Conservation (phyloP, 345 rosid species). For the Sisymbrium irio region DNA sequence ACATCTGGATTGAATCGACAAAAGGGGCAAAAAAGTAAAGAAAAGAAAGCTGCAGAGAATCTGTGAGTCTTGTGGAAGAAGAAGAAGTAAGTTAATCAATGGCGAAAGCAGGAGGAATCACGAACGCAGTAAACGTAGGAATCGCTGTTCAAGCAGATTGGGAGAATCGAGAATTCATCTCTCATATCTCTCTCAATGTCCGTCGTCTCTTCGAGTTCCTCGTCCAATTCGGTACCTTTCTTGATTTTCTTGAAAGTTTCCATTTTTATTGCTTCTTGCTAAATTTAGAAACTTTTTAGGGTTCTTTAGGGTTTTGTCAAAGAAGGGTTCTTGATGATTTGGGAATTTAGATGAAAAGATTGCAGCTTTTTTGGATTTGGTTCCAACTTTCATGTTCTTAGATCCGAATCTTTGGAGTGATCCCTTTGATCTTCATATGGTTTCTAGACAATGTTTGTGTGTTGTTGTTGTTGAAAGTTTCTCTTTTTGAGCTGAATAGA, state of each 20-base stretch:
- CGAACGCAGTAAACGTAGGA: slow-evolving; percentile 98
- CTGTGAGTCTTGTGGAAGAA: slow-evolving; percentile 8
- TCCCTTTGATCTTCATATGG: neutral
- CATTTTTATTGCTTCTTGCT: neutral
- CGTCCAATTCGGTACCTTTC: slow-evolving; percentile 73
- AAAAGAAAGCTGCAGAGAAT: slow-evolving; percentile 17
- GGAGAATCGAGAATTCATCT: slow-evolving; percentile 98
- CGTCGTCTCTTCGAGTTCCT: slow-evolving; percentile 99
- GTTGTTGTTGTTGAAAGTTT: slow-evolving; percentile 7
- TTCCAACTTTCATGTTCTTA: slow-evolving; percentile 4
- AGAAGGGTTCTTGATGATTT: neutral
- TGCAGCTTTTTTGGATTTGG: neutral
- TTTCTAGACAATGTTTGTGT: neutral
- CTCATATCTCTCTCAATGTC: slow-evolving; percentile 94
- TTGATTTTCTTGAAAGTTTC: neutral
- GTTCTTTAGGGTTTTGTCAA: neutral
- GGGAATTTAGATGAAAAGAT: neutral
- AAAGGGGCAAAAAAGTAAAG: neutral
- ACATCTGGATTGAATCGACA: neutral
- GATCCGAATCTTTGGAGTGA: slow-evolving; percentile 4
- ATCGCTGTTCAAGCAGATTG: slow-evolving; percentile 99
- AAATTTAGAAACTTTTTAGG: slow-evolving; percentile 24
- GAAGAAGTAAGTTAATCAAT: slow-evolving; percentile 30
- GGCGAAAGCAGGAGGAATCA: slow-evolving; percentile 97
- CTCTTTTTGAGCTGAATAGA: neutral